These are phyloP conservation scores for Ophiostoma australiae DNA, from an alignment of 2,329 filamentous ascomycete genomes.

Conservation along the genomic window DNA sequence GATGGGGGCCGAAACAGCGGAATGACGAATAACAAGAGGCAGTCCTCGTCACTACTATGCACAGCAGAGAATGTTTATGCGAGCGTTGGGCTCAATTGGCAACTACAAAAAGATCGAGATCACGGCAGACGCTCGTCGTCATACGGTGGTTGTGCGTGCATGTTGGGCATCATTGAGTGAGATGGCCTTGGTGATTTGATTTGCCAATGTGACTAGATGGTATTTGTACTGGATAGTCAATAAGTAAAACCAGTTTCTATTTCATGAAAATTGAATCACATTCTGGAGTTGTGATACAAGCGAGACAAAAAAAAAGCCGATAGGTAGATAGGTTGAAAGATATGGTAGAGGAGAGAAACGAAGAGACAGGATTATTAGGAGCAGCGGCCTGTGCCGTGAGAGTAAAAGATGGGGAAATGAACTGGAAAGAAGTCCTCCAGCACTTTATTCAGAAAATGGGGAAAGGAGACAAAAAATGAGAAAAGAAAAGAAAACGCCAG, in stretches of 20 bases:
- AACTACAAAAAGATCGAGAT: background rate
- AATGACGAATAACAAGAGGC: too few species aligned
- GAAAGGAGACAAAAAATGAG: background rate
- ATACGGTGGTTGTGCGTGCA: background rate
- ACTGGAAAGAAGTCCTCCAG: background rate
- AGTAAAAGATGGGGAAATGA: background rate
- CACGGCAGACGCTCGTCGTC: background rate
- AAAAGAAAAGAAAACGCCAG: slow-evolving; percentile 4
- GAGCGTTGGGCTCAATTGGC: background rate
- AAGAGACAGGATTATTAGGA: background rate
- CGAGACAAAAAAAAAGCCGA: background rate
- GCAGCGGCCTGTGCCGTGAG: background rate
- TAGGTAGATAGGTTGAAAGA: background rate
- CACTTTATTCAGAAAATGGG: background rate
- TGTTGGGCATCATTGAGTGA: background rate
- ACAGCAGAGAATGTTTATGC: background rate
- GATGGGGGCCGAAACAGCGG: too few species aligned
- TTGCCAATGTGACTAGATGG: background rate
- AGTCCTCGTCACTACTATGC: too few species aligned
- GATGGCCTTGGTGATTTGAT: background rate
- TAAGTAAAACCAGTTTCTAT: background rate
- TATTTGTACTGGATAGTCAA: background rate
- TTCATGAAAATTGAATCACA: slow-evolving; percentile 23
- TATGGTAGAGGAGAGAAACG: background rate
- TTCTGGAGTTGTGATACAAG: slow-evolving; percentile 5